Conservation (phyloP, 768 basidiomycete species). For the Astraeus odoratus region DNA sequence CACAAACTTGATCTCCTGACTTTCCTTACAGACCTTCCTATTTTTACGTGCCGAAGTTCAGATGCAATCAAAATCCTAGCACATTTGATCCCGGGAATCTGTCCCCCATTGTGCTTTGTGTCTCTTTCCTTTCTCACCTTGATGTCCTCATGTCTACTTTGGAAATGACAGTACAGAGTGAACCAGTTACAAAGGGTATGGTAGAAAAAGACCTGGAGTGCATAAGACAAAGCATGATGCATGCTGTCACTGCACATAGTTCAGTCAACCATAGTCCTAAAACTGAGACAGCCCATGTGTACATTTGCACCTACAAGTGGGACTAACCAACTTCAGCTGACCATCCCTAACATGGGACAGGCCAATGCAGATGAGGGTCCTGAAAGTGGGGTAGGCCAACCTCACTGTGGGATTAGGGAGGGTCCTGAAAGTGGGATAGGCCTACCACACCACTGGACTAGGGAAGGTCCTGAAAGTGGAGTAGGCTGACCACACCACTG, state of each 20-base stretch:
- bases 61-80: constrained; percentile 97
- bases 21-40: constrained; percentile 73
- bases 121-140: constrained; percentile 43
- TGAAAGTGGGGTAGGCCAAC: too few species aligned
- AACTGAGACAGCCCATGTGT: too few species aligned
- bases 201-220: constrained; percentile 90
- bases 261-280: too few species aligned
- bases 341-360: too few species aligned
- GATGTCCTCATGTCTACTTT: constrained; percentile 80
- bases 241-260: constrained; percentile 81
- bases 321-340: too few species aligned
- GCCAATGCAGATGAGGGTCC: too few species aligned
- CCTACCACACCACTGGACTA: too few species aligned
- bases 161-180: constrained; percentile 85
- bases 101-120: constrained; percentile 54
- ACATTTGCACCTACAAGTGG: too few species aligned
- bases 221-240: constrained; percentile 82
- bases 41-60: constrained; percentile 79
- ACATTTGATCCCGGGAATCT: constrained; percentile 93
- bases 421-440: too few species aligned
- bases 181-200: constrained; percentile 86
- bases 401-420: too few species aligned
- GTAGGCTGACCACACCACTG: too few species aligned
- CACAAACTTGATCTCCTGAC: constrained; percentile 80
- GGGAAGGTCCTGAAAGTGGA: too few species aligned